Conservation (phyloP, 2,329 filamentous ascomycete species). For the Onygenales sp. region DNA sequence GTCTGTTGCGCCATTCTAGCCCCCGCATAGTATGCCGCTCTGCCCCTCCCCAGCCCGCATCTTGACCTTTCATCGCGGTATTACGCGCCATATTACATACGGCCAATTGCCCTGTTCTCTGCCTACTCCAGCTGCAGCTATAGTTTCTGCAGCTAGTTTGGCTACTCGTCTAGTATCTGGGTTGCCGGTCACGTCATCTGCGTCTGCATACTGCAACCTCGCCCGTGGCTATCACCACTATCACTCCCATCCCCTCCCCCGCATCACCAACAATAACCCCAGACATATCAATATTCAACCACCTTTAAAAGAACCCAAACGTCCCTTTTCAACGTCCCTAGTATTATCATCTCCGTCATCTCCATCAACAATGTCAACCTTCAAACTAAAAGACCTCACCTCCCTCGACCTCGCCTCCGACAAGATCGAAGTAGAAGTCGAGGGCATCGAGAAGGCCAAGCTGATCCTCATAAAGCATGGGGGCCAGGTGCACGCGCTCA, state of each 20-base stretch:
- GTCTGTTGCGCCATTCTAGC: too few species aligned
- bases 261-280: not conserved
- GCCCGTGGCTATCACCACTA: not conserved
- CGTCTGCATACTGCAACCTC: too few species aligned
- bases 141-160: too few species aligned
- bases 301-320: not conserved
- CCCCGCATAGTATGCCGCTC: too few species aligned
- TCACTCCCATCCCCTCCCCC: not conserved
- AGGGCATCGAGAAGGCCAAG: slow-evolving; percentile 78
- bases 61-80: too few species aligned
- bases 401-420: slow-evolving; percentile 45
- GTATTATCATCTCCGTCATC: not conserved
- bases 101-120: too few species aligned
- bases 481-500: slow-evolving; percentile 68
- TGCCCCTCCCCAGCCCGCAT: too few species aligned
- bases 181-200: too few species aligned
- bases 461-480: slow-evolving; percentile 74
- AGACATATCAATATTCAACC: not conserved
- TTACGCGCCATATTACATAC: too few species aligned
- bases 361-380: slow-evolving; percentile 20
- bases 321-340: not conserved
- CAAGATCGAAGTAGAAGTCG: slow-evolving; percentile 83
- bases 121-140: too few species aligned
- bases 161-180: too few species aligned
- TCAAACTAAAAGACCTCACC: slow-evolving; percentile 61